These are phyloP conservation scores for Ceratocystis alfenasii DNA, from an alignment of 2,329 filamentous ascomycete species.

Conservation along the genomic window DNA sequence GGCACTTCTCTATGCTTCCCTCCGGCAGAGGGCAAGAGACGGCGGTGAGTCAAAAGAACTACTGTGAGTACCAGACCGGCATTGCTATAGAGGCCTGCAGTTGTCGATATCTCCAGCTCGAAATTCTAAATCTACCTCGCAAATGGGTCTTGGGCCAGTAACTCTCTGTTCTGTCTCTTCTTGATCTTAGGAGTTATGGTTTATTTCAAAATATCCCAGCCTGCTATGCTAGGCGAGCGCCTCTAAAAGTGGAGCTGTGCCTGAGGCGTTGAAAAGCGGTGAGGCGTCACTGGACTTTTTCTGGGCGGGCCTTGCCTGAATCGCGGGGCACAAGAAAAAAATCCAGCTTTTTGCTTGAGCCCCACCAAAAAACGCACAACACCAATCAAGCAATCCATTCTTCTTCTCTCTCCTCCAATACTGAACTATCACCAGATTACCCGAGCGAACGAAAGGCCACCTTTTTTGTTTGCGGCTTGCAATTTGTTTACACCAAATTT, in stretches of 20 bases:
- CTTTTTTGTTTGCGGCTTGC: conserved; percentile 1
- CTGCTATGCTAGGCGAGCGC: neutral
- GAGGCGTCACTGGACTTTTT: conserved; percentile 8
- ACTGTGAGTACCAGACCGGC: too few relatives aligned
- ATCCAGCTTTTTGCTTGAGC: conserved; percentile 21
- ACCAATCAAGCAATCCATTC: conserved; percentile 19
- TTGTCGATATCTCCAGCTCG: too few relatives aligned
- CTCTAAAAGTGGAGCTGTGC: conserved; percentile 4
- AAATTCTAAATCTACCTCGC: too few relatives aligned
- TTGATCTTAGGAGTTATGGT: neutral
- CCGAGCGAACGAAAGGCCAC: conserved; percentile 14
- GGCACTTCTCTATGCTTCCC: neutral
- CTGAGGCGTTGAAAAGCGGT: conserved; percentile 15
- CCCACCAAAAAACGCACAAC: conserved; percentile 23
- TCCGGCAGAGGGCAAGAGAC: neutral
- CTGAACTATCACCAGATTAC: conserved; percentile 18
- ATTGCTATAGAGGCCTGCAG: too few relatives aligned
- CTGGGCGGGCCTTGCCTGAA: neutral
- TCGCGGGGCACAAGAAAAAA: conserved; percentile 23
- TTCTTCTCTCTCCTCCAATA: conserved; percentile 21
- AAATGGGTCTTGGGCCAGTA: neutral
- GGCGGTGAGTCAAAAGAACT: too few relatives aligned
- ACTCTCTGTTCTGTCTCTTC: neutral
- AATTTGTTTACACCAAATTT: neutral
- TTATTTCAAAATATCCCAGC: neutral